Percentiles rank a stretch among this genome's conserved stretches.
These are phyloP conservation scores for Auriscalpium orientale DNA, from an alignment of 768 basidiomycete species.

Conservation along the genomic window DNA sequence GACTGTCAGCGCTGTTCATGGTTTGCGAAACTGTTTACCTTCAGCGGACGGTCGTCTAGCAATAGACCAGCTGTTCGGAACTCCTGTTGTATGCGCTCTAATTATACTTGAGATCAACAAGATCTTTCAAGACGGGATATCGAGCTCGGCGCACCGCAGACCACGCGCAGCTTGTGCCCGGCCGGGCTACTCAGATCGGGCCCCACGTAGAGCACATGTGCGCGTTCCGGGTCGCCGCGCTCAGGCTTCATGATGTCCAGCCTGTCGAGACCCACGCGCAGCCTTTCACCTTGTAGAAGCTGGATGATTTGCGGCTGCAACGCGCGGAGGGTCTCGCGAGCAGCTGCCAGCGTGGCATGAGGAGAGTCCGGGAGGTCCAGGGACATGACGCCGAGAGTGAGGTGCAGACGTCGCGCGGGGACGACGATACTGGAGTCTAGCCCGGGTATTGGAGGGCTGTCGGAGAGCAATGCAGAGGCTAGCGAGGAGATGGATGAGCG, in stretches of 20 bases:
- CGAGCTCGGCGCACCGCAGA: constrained; percentile 25
- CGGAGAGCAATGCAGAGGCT: constrained; percentile 22
- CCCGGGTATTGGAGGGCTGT: constrained; percentile 34
- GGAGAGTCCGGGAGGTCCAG: constrained; percentile 24
- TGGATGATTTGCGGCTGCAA: constrained; percentile 33
- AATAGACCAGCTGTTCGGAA: constrained; percentile 26
- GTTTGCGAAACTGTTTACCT: constrained; percentile 18
- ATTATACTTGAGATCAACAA: background rate
- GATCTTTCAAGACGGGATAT: background rate
- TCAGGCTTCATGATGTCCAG: constrained; percentile 45
- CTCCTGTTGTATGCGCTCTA: constrained; percentile 24
- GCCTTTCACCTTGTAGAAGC: constrained; percentile 26
- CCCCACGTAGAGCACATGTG: constrained; percentile 52
- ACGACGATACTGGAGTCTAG: constrained; percentile 57
- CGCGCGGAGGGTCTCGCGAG: constrained; percentile 18
- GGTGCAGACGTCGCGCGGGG: constrained; percentile 49
- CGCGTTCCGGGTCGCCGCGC: constrained; percentile 28
- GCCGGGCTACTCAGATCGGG: constrained; percentile 31
- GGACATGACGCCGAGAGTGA: constrained; percentile 71
- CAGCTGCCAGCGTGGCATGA: constrained; percentile 21
- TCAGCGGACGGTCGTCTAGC: constrained; percentile 27
- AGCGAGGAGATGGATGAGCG: constrained; percentile 20
- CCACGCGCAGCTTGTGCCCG: constrained; percentile 21
- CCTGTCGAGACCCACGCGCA: constrained; percentile 36
- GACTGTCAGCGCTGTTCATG: background rate